Conservation (phyloP, 1,139 yeast species). For the Candida frijolesensis region DNA sequence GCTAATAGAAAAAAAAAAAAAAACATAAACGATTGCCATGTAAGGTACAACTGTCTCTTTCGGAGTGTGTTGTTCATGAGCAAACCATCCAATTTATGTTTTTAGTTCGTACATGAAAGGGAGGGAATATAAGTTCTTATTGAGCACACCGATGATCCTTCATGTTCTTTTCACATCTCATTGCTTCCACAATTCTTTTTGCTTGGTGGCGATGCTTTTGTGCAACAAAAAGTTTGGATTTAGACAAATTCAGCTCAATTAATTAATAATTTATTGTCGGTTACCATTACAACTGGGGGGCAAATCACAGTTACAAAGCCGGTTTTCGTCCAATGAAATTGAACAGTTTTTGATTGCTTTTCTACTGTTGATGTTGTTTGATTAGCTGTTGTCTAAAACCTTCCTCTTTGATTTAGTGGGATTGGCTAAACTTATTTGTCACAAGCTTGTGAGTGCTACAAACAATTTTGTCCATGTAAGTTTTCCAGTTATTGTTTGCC, state of each 20-base stretch:
- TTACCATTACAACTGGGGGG: background rate
- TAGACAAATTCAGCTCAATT: background rate
- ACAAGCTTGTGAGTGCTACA: background rate
- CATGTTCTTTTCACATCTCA: background rate
- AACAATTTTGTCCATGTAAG: background rate
- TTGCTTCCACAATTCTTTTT: background rate
- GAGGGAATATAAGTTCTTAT: background rate
- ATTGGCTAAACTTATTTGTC: background rate
- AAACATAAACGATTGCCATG: background rate
- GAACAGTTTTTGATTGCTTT: background rate
- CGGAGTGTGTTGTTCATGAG: background rate
- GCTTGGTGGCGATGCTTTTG: background rate
- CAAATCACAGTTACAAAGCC: background rate
- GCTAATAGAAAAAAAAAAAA: background rate
- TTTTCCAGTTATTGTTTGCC: background rate
- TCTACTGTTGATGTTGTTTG: background rate
- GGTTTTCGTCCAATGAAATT: background rate
- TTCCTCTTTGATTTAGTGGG: background rate
- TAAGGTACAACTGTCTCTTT: slow-evolving; percentile 1
- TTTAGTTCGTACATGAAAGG: background rate
- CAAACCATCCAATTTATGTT: background rate
- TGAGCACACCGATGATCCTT: background rate
- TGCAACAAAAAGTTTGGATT: background rate
- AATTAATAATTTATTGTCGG: background rate
- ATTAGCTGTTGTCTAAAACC: background rate